Base-by-base conservation (phyloP, 345 rosid species). In the Reutealis trisperma region DNA sequence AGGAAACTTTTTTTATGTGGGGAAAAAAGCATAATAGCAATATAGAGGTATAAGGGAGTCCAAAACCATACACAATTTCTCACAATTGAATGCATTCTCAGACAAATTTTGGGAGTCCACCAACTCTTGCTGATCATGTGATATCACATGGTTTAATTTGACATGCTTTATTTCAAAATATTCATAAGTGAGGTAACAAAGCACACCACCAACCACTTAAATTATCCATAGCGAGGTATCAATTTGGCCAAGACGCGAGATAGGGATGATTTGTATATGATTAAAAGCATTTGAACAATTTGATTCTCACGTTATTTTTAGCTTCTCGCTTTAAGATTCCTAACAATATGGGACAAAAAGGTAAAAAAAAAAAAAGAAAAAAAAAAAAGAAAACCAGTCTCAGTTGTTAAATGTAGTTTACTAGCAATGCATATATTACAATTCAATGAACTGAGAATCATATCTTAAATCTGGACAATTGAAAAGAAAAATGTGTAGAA, bases 401-500 rank as follows among this genome's bases (percentile, higher is more conserved):
- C 13, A 25, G 14, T 27, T 61, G 5, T 61, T 1, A 61, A 25
- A 27, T 61, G 37, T 13, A 61, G 65, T 25, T 63, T 54, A 54
- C 12, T 52, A 10, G 57, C 18, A 52, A 52, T 52, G 18, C 21
- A 54, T n/a, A 54, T 54, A 22, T 63, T 63, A 15, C 42, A 63
- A 63, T 63, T 14, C 47, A 64, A 37, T 9, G 13, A 64, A 64
- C 7, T 14, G 1, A 10, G 4, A 64, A 34, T 34, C 1, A 18
- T 65, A 18, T 65, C 49, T 0, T 66, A 81, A 72, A 51, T 45
- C 63, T 8, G 63, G 59, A 55, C 16, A 27, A 10, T 37, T 63
- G 41, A 24, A 77, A 18, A 22, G 2, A 22, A 47, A 52, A 24
- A 24, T 10, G 2, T 8, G 51, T 41, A 30, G 27, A 57, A 58